Base-by-base conservation (phyloP, 345 rosid species). In the Linum tenue region DNA sequence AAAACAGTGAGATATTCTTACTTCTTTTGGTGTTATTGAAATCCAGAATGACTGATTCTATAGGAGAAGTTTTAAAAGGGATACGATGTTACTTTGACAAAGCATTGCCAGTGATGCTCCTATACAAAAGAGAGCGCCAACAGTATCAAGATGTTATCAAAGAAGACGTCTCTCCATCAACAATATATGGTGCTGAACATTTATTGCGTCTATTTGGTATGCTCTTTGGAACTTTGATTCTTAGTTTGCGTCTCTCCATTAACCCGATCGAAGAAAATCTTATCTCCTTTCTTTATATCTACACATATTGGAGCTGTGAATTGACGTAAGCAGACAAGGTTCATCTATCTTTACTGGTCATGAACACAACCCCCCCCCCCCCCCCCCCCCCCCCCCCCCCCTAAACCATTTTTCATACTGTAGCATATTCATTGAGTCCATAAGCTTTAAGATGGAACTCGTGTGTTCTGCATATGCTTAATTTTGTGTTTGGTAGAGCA, bases 101-200 rank as follows among this genome's bases (percentile, higher is more conserved):
- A 68, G 86, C 89, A 50, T 78, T 90, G 75, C 91, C 97, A 0
- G 75, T 69, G 62, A 81, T 86, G 83, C 90, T 90, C 62, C 82
- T 90, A 60, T 90, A 92, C 86, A 81, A 83, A 76, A 88, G 75
- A 36, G 98, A 92, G 81, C 85, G 95, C 17, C 80, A 76, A 62
- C 95, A 92, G 69, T 88, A 81, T 39, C 79, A 84, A 57, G 83
- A 81, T 67, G 42, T 75, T 40, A 38, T 90, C 35, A 57, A 72
- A 60, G 68, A 63, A 40, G 84, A 67, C 66, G 73, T 79, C 39
- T 68, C 82, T 77, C 96, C 99, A 14, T 85, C 99, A 48, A 69
- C 78, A 39, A 77, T 86, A 62, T 94, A 94, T 53, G 99, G 99
- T 61, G 97, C 96, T 22, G 97, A 94, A 66, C 99, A 94, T 83